Conservation (phyloP, 306 rosid genomes). For the Hippophae rhamnoides region DNA sequence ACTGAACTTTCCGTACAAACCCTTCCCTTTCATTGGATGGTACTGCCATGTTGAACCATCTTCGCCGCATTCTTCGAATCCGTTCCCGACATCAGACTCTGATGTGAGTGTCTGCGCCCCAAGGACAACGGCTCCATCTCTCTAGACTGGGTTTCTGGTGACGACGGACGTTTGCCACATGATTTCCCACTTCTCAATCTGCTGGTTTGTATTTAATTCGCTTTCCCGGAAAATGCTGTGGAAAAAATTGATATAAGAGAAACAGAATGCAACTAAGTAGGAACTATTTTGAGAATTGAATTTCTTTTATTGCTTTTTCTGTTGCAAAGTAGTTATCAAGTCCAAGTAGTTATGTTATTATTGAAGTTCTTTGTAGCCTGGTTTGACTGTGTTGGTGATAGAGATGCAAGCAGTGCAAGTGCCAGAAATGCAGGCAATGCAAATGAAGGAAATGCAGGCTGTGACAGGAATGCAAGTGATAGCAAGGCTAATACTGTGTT, state of each 20-base stretch:
- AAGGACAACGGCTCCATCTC: slow-evolving; percentile 61
- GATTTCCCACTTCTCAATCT: slow-evolving; percentile 66
- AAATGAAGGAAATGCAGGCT: no score
- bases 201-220: slow-evolving; percentile 42
- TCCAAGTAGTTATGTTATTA: no score
- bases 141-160: slow-evolving; percentile 80
- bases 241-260: no score
- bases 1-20: slow-evolving; percentile 38
- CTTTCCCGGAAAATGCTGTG: background rate
- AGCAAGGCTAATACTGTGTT: no score
- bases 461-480: no score
- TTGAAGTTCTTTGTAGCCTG: slow-evolving; percentile 51
- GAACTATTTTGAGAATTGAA: no score
- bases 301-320: no score
- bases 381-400: slow-evolving; percentile 38
- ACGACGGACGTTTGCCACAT: slow-evolving; percentile 31
- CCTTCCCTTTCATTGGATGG: slow-evolving; percentile 46
- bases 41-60: slow-evolving; percentile 79
- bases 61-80: slow-evolving; percentile 66
- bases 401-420: no score
- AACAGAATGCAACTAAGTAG: no score
- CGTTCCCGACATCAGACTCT: slow-evolving; percentile 45
- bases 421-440: no score
- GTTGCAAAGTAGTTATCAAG: no score
- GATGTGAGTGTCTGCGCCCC: slow-evolving; percentile 60